Conservation (phyloP, 2,329 filamentous ascomycete genomes). For the Diaporthe sp. region DNA sequence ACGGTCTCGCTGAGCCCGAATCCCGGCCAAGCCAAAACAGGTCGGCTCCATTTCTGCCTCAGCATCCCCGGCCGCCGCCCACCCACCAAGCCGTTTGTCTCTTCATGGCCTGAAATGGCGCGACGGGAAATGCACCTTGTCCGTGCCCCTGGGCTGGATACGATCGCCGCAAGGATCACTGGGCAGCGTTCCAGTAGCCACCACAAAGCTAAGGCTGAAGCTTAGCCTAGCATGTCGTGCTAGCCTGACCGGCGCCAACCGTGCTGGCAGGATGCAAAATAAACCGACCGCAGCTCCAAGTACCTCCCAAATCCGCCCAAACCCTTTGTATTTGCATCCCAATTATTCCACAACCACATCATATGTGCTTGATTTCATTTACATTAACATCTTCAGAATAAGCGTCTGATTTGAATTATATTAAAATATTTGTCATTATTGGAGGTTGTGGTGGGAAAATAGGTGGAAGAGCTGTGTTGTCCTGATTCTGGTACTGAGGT, state of each 20-base stretch:
- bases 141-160: background rate
- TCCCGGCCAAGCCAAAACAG: constrained; percentile 10
- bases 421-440: no score
- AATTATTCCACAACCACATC: no score
- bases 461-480: no score
- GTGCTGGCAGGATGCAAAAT: no score
- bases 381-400: no score
- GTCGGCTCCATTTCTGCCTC: background rate
- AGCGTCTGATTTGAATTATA: no score
- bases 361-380: no score
- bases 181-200: constrained; percentile 2
- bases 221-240: constrained; percentile 13
- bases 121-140: background rate
- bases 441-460: no score
- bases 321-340: no score
- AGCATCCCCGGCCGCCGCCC: constrained; percentile 1
- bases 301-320: no score
- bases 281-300: no score
- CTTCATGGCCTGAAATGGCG: background rate
- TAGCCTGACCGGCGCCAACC: background rate
- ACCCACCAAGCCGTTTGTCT: background rate
- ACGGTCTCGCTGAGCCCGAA: background rate
- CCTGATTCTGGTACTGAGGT: no score
- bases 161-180: constrained; percentile 24
- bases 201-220: constrained; percentile 27